Conservation (phyloP, 116 monocot genomes). For the Zostera marina region DNA sequence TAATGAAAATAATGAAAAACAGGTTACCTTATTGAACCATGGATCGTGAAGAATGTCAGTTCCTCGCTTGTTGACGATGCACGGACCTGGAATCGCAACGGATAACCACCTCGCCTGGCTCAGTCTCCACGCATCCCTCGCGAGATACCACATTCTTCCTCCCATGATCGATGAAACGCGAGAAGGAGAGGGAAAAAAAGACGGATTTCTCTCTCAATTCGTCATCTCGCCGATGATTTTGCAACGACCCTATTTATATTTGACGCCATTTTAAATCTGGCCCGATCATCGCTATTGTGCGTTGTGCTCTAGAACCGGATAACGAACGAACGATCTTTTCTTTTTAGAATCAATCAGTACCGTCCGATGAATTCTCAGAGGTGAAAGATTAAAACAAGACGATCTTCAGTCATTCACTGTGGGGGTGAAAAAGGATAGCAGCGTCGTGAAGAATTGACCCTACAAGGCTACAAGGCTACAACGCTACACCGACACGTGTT, state of each 20-base stretch:
- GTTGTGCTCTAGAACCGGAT: conserved; percentile 2
- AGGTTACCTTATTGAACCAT: conserved; percentile 84
- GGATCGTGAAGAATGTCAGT: conserved; percentile 98
- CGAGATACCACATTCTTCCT: conserved; percentile 49
- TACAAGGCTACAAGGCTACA: too few relatives aligned
- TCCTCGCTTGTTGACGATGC: conserved; percentile 93
- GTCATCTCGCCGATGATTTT: not conserved
- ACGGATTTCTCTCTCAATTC: not conserved
- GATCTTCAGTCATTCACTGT: too few relatives aligned
- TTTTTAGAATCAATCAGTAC: too few relatives aligned
- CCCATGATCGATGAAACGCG: conserved; percentile 1
- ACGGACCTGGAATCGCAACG: conserved; percentile 55
- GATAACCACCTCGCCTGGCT: conserved; percentile 46
- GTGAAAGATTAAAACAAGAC: too few relatives aligned
- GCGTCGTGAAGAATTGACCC: too few relatives aligned
- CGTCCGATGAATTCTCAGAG: too few relatives aligned
- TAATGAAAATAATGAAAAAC: not conserved
- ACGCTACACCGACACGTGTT: too few relatives aligned
- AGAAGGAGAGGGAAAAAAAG: not conserved
- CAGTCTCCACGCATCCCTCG: conserved; percentile 29
- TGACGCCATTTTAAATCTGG: not conserved
- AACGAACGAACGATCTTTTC: not conserved
- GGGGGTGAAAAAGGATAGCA: too few relatives aligned
- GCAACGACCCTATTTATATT: not conserved
- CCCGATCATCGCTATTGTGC: not conserved